A percentile compares a stretch with the other conserved stretches of the same genome.
These are phyloP conservation scores for Quercus alba DNA, from an alignment of 306 rosid species.

Conservation along the genomic window DNA sequence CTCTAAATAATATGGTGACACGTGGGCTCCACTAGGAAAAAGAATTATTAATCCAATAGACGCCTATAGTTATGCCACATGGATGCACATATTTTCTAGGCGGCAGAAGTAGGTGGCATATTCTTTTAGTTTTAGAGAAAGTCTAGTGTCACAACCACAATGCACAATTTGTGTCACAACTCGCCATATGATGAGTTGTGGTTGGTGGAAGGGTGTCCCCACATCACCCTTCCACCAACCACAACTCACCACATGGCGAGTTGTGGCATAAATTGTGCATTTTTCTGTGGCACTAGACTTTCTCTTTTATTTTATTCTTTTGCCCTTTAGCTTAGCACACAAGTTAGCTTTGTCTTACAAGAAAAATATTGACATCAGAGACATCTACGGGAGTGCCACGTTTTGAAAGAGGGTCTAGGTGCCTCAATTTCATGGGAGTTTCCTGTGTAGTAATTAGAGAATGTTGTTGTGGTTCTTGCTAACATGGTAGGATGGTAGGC, in stretches of 20 bases:
- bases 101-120: not conserved
- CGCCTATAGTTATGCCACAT: not conserved
- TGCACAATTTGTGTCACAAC: too few species aligned
- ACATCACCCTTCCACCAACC: too few species aligned
- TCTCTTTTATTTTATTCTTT: not conserved
- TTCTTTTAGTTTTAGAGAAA: too few species aligned
- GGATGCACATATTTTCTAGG: not conserved
- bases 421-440: not conserved
- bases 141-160: too few species aligned
- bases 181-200: too few species aligned
- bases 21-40: not conserved
- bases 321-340: not conserved
- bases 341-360: not conserved
- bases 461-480: not conserved
- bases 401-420: not conserved
- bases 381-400: not conserved
- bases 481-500: not conserved
- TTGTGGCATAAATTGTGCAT: too few species aligned
- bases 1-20: not conserved
- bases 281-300: too few species aligned
- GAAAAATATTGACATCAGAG: not conserved
- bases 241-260: too few species aligned
- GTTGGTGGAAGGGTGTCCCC: too few species aligned
- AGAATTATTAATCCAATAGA: not conserved
- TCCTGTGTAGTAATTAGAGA: not conserved